Conservation (phyloP, 2,329 filamentous ascomycete species). For the Clarireedia homoeocarpa region DNA sequence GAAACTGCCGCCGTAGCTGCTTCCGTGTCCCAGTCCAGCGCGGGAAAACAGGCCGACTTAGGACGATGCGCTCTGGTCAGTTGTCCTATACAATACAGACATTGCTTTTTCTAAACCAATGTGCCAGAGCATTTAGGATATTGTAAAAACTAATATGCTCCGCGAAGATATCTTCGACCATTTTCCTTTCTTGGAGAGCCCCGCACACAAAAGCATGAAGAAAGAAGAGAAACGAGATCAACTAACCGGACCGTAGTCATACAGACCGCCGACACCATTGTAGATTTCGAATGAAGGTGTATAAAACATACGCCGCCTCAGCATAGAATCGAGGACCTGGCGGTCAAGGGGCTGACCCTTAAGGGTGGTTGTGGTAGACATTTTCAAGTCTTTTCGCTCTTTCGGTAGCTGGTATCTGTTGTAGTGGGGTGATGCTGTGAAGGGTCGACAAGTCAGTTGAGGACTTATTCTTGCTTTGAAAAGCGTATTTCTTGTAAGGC, state of each 20-base stretch:
- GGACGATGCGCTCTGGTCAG: too few relatives aligned
- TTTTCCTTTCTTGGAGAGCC: too few relatives aligned
- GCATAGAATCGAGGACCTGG: conserved; percentile 70
- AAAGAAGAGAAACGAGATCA: conserved; percentile 36
- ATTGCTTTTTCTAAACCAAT: too few relatives aligned
- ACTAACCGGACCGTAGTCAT: conserved; percentile 44
- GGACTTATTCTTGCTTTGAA: conserved; percentile 11
- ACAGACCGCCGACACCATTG: conserved; percentile 73
- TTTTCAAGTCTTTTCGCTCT: conserved; percentile 28
- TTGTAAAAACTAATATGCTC: too few relatives aligned
- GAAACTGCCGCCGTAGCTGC: not conserved
- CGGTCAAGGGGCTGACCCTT: conserved; percentile 88
- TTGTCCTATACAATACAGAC: too few relatives aligned
- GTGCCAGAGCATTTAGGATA: too few relatives aligned
- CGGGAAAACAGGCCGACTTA: too few relatives aligned
- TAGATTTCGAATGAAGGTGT: conserved; percentile 96
- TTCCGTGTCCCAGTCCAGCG: too few relatives aligned
- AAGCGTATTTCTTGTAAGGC: conserved; percentile 31
- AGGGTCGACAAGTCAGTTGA: conserved; percentile 28
- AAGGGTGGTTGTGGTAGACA: conserved; percentile 65
- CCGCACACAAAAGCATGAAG: not conserved
- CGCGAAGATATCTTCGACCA: too few relatives aligned
- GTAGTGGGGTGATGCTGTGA: conserved; percentile 31
- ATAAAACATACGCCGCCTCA: conserved; percentile 86
- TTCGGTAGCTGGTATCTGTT: conserved; percentile 28